These are phyloP conservation scores for Calonectria fujianensis DNA, from an alignment of 2,329 filamentous ascomycete species.

Conservation along the genomic window DNA sequence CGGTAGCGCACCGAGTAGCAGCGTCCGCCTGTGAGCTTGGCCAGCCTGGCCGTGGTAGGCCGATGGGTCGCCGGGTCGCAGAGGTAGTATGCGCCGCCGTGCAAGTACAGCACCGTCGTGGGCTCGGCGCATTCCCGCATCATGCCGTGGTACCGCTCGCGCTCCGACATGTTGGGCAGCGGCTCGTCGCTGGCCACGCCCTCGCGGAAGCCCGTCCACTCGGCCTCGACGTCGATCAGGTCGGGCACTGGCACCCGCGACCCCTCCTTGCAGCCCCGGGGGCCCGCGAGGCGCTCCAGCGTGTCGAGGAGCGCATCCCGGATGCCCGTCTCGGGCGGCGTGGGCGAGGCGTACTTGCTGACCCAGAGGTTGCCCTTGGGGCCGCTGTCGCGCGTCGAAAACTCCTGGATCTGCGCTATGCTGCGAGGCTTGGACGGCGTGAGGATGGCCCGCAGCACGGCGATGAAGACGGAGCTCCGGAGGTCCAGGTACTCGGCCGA, in stretches of 20 bases:
- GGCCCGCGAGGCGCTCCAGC: constrained; percentile 62
- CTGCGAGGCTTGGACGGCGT: constrained; percentile 65
- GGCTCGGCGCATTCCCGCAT: constrained; percentile 80
- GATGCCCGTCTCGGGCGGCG: constrained; percentile 74
- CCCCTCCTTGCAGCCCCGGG: constrained; percentile 30
- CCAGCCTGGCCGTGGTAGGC: constrained; percentile 74
- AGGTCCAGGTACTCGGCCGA: constrained; percentile 87
- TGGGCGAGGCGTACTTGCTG: constrained; percentile 79
- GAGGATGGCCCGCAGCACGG: constrained; percentile 81
- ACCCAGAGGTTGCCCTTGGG: constrained; percentile 91
- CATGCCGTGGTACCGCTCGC: constrained; percentile 78
- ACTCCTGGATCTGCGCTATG: constrained; percentile 77
- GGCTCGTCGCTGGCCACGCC: constrained; percentile 69
- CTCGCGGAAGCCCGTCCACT: constrained; percentile 84
- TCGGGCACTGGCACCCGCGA: constrained; percentile 66
- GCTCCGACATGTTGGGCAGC: constrained; percentile 75
- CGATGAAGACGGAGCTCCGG: constrained; percentile 82
- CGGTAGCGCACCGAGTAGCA: constrained; percentile 85
- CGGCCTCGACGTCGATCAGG: constrained; percentile 76
- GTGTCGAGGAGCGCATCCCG: constrained; percentile 75
- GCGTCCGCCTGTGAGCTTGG: constrained; percentile 79
- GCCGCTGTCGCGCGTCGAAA: constrained; percentile 77
- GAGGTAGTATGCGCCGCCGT: constrained; percentile 85
- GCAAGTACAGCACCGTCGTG: constrained; percentile 82
- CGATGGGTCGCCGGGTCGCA: constrained; percentile 83